These are phyloP conservation scores for Starmerella vitae DNA, from an alignment of 805 yeast species.

Conservation along the genomic window DNA sequence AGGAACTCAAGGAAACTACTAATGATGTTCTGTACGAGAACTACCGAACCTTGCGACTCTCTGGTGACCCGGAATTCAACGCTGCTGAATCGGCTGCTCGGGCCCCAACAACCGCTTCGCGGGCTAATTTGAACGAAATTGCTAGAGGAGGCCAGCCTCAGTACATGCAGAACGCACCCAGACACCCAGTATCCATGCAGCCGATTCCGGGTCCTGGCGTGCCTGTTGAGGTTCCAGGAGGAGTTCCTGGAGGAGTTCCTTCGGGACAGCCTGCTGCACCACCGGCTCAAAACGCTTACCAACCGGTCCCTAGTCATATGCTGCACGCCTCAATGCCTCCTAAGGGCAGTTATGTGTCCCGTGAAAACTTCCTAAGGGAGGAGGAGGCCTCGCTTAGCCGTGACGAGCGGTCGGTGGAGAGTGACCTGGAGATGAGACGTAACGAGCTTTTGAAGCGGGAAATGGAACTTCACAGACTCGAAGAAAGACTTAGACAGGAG, in stretches of 20 bases:
- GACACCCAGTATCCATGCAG: neutral
- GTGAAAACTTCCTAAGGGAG: constrained; percentile 78
- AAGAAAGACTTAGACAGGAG: constrained; percentile 50
- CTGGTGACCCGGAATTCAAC: constrained; percentile 35
- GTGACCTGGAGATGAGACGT: constrained; percentile 65
- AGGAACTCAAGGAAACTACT: constrained; percentile 78
- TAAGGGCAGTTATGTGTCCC: constrained; percentile 35
- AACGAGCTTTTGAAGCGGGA: constrained; percentile 76
- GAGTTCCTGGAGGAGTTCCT: neutral
- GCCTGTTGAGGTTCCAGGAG: neutral
- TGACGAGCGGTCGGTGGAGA: constrained; percentile 80
- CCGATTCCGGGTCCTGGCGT: neutral
- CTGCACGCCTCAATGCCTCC: constrained; percentile 1
- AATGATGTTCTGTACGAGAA: constrained; percentile 78
- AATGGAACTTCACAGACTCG: constrained; percentile 70
- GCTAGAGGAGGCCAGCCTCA: neutral
- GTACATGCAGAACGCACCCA: neutral
- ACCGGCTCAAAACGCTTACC: neutral
- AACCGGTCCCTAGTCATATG: neutral
- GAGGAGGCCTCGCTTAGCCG: constrained; percentile 82
- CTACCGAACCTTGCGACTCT: constrained; percentile 76
- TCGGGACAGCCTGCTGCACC: neutral
- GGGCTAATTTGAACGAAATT: constrained; percentile 12
- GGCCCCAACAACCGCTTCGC: constrained; percentile 17
- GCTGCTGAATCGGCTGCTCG: constrained; percentile 17